Percentiles rank a stretch among this genome's conserved stretches.
phyloP scores from a whole-genome alignment of 1,139 yeast genomes.

The Debaryomyces fabryi region DNA sequence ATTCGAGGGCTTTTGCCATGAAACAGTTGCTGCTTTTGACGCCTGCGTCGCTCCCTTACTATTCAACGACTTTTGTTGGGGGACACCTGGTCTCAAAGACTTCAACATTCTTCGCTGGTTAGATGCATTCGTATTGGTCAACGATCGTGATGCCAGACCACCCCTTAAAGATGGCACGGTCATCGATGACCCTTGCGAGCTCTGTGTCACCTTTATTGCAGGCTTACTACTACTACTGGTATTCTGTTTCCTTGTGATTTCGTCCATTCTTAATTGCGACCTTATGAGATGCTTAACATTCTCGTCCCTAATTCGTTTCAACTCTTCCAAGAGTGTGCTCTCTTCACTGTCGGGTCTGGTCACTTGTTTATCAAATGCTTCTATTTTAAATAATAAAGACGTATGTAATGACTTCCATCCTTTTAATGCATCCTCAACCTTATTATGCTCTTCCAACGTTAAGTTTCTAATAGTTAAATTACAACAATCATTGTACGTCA shows the following conservation, averaged over 20 bases:
- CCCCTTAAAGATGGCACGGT: conserved; percentile 35
- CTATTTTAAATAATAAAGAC: conserved; percentile 57
- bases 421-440: conserved; percentile 57
- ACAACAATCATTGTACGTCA: conserved; percentile 63
- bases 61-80: conserved; percentile 3
- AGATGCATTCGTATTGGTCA: conserved; percentile 13
- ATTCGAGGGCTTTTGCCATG: conserved; percentile 38
- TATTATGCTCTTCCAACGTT: conserved; percentile 57
- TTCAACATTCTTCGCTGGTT: conserved; percentile 35
- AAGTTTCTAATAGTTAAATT: conserved; percentile 58
- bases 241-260: conserved; percentile 27
- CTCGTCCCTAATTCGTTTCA: conserved; percentile 53
- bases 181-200: conserved; percentile 14
- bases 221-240: conserved; percentile 13
- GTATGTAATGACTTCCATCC: conserved; percentile 77
- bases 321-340: conserved; percentile 42
- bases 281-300: conserved; percentile 50
- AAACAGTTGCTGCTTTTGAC: conserved; percentile 49
- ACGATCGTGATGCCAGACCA: conserved; percentile 16
- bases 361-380: conserved; percentile 51
- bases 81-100: conserved; percentile 33
- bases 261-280: conserved; percentile 48
- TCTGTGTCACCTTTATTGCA: conserved; percentile 15
- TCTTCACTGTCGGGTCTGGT: conserved; percentile 45
- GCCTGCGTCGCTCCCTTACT: conserved; percentile 23